Evolutionary conservation across 257 asterid species (phyloP).

Genomic region (Scutellaria minor): DNA sequence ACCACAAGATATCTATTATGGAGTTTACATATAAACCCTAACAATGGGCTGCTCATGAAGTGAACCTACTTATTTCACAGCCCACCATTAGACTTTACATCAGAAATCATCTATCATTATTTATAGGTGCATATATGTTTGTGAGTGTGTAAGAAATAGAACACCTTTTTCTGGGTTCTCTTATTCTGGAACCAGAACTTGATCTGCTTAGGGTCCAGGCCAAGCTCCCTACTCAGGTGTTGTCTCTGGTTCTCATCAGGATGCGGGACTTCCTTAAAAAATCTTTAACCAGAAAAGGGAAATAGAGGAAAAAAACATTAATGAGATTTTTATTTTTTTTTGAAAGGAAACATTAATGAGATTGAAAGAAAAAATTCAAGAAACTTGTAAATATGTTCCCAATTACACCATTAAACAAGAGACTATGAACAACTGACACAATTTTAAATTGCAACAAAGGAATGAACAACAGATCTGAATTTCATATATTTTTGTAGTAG

Average conservation of each 20-base stretch:
- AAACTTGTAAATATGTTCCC: no score
- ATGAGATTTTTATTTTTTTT: no score
- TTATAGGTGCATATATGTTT: not conserved
- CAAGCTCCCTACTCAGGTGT: conserved; percentile 44
- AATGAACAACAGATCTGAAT: no score
- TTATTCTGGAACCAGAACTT: conserved; percentile 71
- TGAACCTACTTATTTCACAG: no score
- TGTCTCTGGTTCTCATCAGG: conserved; percentile 55
- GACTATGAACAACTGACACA: no score
- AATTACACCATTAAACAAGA: no score
- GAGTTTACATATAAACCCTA: not conserved
- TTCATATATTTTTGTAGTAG: no score
- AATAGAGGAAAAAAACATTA: no score
- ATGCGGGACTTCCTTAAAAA: conserved; percentile 50
- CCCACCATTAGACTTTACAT: not conserved
- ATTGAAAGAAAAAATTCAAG: no score
- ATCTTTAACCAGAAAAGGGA: conserved; percentile 30
- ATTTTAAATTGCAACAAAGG: no score
- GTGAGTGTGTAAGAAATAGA: not conserved
- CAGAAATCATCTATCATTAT: not conserved
- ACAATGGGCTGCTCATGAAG: no score
- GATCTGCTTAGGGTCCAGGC: conserved; percentile 56
- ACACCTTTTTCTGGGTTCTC: conserved; percentile 57
- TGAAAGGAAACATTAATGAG: no score
- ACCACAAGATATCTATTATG: not conserved